Base-by-base conservation (phyloP, 176 grass and related monocot genomes). In the Musa beccarii region DNA sequence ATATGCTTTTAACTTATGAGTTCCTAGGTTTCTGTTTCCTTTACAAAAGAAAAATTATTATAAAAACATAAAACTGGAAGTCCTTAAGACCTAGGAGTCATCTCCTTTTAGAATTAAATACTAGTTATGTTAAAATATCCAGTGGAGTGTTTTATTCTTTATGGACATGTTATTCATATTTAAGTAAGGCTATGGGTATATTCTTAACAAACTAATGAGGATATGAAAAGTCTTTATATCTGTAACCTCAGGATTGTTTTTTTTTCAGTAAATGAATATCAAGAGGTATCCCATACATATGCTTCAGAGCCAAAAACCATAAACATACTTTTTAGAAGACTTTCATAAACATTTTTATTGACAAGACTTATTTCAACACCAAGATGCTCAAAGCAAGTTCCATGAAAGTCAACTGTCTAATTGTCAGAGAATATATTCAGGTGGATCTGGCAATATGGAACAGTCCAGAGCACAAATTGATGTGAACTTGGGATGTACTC, bases 401-500 rank as follows among this genome's bases (percentile, higher is more conserved):
- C n/a, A 3, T 72, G 79, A 52, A 52, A 85, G 66, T 76, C 57
- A 13, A 22, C 66, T 43, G n/a, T 72, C 53, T 51, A 84, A 68
- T 65, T 81, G 64, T 52, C 63, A 80, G 83, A 79, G 82, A 34
- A 28, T 86, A 78, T 25, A 88, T 68, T 90, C 21, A 19, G 69
- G 43, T 68, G 72, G 77, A 88, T 24, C 53, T 53, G 85, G 74
- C 64, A 54, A 55, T 19, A 67, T 74, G 28, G 24, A 67, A 43
- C 77, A 68, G 0, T 19, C 25, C 11, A 89, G 65, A 55, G 51
- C 25, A 19, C 83, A 77, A 23, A 83, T 79, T 20, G 74, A 85
- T 22, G 85, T 96, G 8, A 96, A 90, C 75, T 52, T 96, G 59
- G 84, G 66, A 71, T 68, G 71, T 96, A 7, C 62, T 90, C 0